Conservation (phyloP, 805 yeast genomes). For the Peterozyma xylosa region DNA sequence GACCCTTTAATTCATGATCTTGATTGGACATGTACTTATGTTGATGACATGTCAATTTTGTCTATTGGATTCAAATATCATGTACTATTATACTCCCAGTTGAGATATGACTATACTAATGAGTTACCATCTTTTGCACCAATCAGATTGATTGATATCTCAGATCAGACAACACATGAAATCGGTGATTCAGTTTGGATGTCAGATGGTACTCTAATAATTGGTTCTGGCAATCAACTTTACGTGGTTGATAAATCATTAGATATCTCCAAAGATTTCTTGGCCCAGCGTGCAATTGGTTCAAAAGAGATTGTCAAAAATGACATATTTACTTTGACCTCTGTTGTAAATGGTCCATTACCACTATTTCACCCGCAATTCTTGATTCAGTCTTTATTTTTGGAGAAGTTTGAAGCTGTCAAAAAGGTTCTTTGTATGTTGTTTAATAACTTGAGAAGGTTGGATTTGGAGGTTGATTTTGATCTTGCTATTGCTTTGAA, state of each 20-base stretch:
- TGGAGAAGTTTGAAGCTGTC: conserved; percentile 49
- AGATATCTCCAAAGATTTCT: conserved; percentile 40
- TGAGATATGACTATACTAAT: conserved; percentile 85
- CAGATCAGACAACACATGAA: conserved; percentile 63
- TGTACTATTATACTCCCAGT: conserved; percentile 68
- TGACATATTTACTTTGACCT: conserved; percentile 60
- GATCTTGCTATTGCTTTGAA: conserved; percentile 12
- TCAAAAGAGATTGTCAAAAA: conserved; percentile 46
- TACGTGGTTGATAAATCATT: conserved; percentile 70
- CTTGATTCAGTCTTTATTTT: conserved; percentile 64
- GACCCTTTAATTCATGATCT: conserved; percentile 47
- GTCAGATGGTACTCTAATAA: conserved; percentile 65
- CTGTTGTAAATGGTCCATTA: conserved; percentile 80
- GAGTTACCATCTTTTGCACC: conserved; percentile 70
- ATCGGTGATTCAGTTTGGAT: conserved; percentile 92
- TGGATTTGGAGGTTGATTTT: conserved; percentile 29
- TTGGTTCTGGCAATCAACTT: conserved; percentile 86
- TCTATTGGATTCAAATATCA: conserved; percentile 69
- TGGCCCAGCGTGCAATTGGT: conserved; percentile 48
- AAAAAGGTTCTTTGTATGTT: conserved; percentile 49
- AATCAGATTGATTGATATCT: conserved; percentile 64
- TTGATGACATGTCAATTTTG: conserved; percentile 55
- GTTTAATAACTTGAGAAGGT: conserved; percentile 45
- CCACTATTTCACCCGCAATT: conserved; percentile 91
- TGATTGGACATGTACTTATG: conserved; percentile 78